Conservation (phyloP, 805 yeast species). For the Barnettozyma sp. region DNA sequence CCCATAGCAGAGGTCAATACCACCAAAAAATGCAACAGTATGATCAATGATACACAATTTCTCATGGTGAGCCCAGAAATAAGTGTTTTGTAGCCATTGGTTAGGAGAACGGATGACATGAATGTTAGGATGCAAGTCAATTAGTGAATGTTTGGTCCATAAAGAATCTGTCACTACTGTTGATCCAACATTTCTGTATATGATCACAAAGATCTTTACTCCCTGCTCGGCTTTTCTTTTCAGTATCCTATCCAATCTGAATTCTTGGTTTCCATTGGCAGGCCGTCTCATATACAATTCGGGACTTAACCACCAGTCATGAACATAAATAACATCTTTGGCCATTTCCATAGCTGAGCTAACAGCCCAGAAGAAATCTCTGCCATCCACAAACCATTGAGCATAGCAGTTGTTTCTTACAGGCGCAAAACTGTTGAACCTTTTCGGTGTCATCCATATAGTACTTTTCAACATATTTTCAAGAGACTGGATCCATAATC, state of each 20-base stretch:
- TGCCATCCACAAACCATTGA: constrained; percentile 94
- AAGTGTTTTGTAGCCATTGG: constrained; percentile 85
- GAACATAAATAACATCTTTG: constrained; percentile 84
- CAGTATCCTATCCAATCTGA: constrained; percentile 82
- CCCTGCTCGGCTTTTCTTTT: constrained; percentile 92
- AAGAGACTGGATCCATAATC: constrained; percentile 71
- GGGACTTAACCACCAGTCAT: constrained; percentile 98
- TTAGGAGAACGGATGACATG: constrained; percentile 93
- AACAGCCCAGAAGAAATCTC: constrained; percentile 96
- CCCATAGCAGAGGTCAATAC: constrained; percentile 92
- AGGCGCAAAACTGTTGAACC: constrained; percentile 93
- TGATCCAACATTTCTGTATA: constrained; percentile 89
- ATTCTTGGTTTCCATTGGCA: constrained; percentile 89
- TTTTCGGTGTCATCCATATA: constrained; percentile 62
- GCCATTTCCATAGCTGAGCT: constrained; percentile 92
- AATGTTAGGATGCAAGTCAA: constrained; percentile 78
- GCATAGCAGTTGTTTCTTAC: constrained; percentile 78
- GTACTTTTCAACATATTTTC: constrained; percentile 59
- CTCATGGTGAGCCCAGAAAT: constrained; percentile 99
- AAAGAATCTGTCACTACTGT: constrained; percentile 91
- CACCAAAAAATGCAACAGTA: constrained; percentile 86
- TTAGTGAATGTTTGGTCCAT: constrained; percentile 89
- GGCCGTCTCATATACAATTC: constrained; percentile 91
- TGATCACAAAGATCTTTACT: constrained; percentile 84
- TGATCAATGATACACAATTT: constrained; percentile 83